Evolutionary conservation across 192 early-diverging fungal species (phyloP), one percentile per base, ranked within the genome.

Genomic region (Nowakowskiella sp.): DNA sequence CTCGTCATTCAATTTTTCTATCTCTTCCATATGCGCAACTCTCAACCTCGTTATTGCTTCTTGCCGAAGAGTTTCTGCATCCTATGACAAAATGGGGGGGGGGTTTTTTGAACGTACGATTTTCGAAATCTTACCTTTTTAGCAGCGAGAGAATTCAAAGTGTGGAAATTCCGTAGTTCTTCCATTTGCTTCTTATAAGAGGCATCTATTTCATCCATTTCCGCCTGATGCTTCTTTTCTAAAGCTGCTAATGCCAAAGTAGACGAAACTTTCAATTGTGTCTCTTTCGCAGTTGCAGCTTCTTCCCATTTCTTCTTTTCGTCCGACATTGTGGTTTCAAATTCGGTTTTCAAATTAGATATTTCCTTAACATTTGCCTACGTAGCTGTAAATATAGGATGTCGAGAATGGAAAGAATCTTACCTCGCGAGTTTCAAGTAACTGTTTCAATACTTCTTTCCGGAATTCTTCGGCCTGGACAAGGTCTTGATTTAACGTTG

Each of bases 181-280:
- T 73, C 69, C 27, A 78, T 42, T 51, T 60, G 49, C 22, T 50
- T 49, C 39, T 66, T 57, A 30, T 77, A 64, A 3, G 29, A 30
- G 3, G 31, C 48, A 7, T 69, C 65, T 8, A 65, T 21, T 49
- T 55, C 26, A 55, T 55, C 26, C 4, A 55, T 51, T 24, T 55
- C 53, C 0, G 9, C 6, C 16, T 51, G 1, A 13, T 55, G 45
- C 19, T 47, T 47, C 29, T 19, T 47, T n/a, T 47, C 19, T 6
- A 47, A 6, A 19, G 64, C 57, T 7, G 55, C 42, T 16, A 75
- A 33, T 6, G 61, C 58, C 13, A 77, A 54, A 1, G 72, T 62
- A 4, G 55, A 25, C 3, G 61, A 55, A 7, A 68, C 68, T 46
- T 71, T 73, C 1, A 71, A 48, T 45, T 77, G 73, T 10, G 62